Evolutionary conservation across 2,329 filamentous ascomycete genomes (phyloP).

Genomic region (Aspergillus luchuensis): DNA sequence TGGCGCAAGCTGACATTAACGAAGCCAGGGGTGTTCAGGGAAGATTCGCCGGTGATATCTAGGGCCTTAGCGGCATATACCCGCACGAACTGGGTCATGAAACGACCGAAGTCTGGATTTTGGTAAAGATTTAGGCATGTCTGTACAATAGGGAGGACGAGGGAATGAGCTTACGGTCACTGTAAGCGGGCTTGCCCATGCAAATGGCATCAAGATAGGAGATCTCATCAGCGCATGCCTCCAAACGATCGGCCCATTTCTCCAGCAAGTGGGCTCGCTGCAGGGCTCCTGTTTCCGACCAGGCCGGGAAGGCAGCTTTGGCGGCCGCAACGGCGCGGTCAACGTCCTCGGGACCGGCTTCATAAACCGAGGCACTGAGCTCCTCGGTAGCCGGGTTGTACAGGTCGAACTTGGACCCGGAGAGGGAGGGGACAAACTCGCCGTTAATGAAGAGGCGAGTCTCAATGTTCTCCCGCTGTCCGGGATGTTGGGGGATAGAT

Average conservation of each 20-base stretch:
- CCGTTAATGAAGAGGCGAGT: slow-evolving; percentile 34
- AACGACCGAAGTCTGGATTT: slow-evolving; percentile 47
- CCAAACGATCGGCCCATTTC: slow-evolving; percentile 27
- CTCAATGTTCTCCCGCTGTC: not conserved
- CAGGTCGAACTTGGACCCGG: slow-evolving; percentile 36
- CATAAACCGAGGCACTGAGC: slow-evolving; percentile 31
- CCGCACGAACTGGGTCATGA: not conserved
- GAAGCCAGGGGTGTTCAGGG: slow-evolving; percentile 18
- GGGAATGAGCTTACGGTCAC: not conserved
- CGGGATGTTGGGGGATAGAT: not conserved
- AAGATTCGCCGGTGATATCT: not conserved
- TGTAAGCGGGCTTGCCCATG: not conserved
- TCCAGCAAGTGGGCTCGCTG: slow-evolving; percentile 24
- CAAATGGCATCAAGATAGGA: not conserved
- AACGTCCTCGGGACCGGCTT: slow-evolving; percentile 35
- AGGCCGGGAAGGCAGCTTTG: slow-evolving; percentile 29
- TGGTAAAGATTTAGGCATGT: slow-evolving; percentile 49
- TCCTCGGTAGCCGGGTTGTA: slow-evolving; percentile 37
- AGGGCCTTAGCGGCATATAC: not conserved
- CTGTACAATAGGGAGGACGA: not conserved
- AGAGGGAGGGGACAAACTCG: slow-evolving; percentile 32
- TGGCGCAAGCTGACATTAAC: slow-evolving; percentile 32
- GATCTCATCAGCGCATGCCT: slow-evolving; percentile 56
- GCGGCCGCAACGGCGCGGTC: slow-evolving; percentile 35
- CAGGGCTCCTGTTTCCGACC: slow-evolving; percentile 21